Evolutionary conservation across 2,329 filamentous ascomycete genomes (phyloP).

Genomic region (Exophiala viscosa): DNA sequence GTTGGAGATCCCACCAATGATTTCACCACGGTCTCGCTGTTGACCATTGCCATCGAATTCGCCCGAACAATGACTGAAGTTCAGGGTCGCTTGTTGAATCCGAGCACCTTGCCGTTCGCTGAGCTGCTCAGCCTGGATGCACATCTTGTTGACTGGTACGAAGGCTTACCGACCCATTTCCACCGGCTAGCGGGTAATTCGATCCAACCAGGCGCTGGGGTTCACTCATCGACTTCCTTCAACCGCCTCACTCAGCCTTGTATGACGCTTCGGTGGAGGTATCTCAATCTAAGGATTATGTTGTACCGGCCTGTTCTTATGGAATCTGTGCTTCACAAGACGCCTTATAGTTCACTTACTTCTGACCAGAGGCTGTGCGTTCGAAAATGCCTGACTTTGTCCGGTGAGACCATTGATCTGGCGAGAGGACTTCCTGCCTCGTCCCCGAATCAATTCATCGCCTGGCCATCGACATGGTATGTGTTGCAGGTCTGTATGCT

Average conservation of each 20-base stretch:
- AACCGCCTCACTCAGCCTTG: slow-evolving; percentile 10
- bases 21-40: slow-evolving; percentile 1
- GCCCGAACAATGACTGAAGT: slow-evolving; percentile 14
- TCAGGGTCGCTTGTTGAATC: slow-evolving; percentile 4
- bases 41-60: slow-evolving; percentile 10
- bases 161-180: slow-evolving; percentile 6
- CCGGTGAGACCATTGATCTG: slow-evolving; percentile 10
- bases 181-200: slow-evolving; percentile 1
- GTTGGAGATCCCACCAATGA: neutral
- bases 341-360: slow-evolving; percentile 10
- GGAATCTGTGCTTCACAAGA: slow-evolving; percentile 20
- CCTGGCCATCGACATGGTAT: slow-evolving; percentile 23
- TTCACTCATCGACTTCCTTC: no score
- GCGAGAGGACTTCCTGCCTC: slow-evolving; percentile 7
- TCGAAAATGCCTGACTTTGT: slow-evolving; percentile 11
- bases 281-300: slow-evolving; percentile 27
- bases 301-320: slow-evolving; percentile 24
- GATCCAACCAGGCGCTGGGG: no score
- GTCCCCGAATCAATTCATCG: slow-evolving; percentile 17
- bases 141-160: slow-evolving; percentile 17
- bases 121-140: slow-evolving; percentile 14
- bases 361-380: slow-evolving; percentile 17
- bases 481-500: slow-evolving; percentile 25
- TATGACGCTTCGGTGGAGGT: slow-evolving; percentile 22
- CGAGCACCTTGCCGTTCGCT: slow-evolving; percentile 6